Evolutionary conservation across 1,284 basidiomycete genomes (phyloP), one percentile per base, ranked within the genome.

Genomic region (Porodaedalea pini): DNA sequence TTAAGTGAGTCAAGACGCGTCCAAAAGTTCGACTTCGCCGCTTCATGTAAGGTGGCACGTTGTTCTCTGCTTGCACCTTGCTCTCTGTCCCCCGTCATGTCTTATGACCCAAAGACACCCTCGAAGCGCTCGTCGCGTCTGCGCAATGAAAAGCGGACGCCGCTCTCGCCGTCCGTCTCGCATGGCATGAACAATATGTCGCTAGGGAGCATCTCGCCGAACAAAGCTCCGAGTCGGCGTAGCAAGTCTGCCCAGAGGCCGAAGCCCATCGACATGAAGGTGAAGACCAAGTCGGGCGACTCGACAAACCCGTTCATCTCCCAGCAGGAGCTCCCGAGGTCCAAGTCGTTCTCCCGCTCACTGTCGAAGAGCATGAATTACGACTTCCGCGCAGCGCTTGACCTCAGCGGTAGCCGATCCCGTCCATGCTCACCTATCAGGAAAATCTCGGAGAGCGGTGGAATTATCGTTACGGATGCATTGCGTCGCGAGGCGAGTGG

Each of bases 81-180:
- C 7, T 47, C 45, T n/a, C 25, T 44, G 25, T 27, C 40, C 11
- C 23, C 31, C 44, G 31, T 49, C 8, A 74, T 73, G 71, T 58
- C 70, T 2, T 66, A 61, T 52, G 58, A 63, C 29, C 75, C 83
- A 21, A 88, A 85, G 69, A 90, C 87, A 2, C 88, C 87, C 4
- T 78, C 81, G 32, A 78, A 83, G 47, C 78, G 87, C 4, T 79
- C 81, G 31, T 78, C 83, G 44, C 78, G 87, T 8, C 77, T 85
- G 32, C 82, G 83, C 52, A 88, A 85, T 63, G 86, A 87, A 65
- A 80, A 79, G 1, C 86, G 84, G 63, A 87, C 86, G 0, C 87
- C 88, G 0, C 72, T 89, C 27, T 88, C 88, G 0, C 83, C 86
- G 0, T 86, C 87, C 5, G 67, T 88, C 37, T 67, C 82, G 17